These are phyloP conservation scores for Ganoderma sinense DNA, from an alignment of 1,284 basidiomycete genomes.

Conservation along the genomic window DNA sequence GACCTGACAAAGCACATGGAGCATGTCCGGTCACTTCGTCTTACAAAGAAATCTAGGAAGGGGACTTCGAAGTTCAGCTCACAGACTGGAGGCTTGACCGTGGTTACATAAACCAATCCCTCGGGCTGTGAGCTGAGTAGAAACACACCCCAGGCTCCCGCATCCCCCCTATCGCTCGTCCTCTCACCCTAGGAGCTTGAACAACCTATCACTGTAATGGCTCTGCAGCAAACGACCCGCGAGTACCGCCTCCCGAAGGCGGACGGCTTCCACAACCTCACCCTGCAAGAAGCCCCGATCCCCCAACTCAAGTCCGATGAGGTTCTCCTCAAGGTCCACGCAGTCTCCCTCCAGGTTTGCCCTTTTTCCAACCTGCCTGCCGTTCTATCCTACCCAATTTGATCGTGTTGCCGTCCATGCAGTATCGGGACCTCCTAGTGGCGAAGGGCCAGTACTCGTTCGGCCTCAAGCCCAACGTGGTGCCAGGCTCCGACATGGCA, in stretches of 20 bases:
- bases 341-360: constrained; percentile 52
- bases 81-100: too few relatives aligned
- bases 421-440: constrained; percentile 55
- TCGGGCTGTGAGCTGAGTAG: too few relatives aligned
- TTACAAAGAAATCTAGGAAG: too few relatives aligned
- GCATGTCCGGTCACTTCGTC: too few relatives aligned
- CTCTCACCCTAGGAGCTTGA: too few relatives aligned
- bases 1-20: too few relatives aligned
- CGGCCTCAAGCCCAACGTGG: constrained; percentile 42
- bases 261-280: constrained; percentile 43
- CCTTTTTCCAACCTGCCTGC: too few relatives aligned
- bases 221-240: constrained; percentile 39
- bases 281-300: constrained; percentile 41
- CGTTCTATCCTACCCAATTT: not conserved
- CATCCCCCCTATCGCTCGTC: too few relatives aligned
- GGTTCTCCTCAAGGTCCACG: constrained; percentile 58
- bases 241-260: constrained; percentile 43
- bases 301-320: constrained; percentile 45
- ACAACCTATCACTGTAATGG: constrained; percentile 18
- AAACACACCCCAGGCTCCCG: too few relatives aligned
- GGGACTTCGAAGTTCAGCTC: too few relatives aligned
- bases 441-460: constrained; percentile 43
- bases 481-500: constrained; percentile 69
- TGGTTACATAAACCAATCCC: too few relatives aligned
- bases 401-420: not conserved